Evolutionary conservation across 345 rosid species (phyloP), one percentile per base, ranked within the genome.

Genomic region (Raphanus sativus): DNA sequence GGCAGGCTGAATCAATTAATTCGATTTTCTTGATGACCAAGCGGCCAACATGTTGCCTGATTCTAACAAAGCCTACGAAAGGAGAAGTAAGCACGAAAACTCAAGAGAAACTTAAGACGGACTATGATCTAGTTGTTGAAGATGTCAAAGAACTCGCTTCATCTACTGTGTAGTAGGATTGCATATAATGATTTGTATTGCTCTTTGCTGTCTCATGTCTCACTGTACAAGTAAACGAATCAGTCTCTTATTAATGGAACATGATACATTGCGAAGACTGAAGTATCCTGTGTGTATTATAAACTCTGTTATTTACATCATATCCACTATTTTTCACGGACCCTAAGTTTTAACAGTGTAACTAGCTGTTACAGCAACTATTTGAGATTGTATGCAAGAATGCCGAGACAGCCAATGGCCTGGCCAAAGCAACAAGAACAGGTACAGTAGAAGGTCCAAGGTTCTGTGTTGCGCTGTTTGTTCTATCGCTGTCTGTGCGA

Each of bases 11-110:
- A n/a, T n/a, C n/a, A n/a, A n/a, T n/a, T n/a, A n/a, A n/a, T n/a
- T n/a, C n/a, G n/a, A n/a, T n/a, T n/a, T n/a, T n/a, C n/a, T n/a
- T n/a, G n/a, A n/a, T n/a, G n/a, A n/a, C n/a, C n/a, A n/a, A n/a
- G n/a, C n/a, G n/a, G n/a, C n/a, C n/a, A n/a, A n/a, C n/a, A n/a
- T n/a, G n/a, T n/a, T n/a, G n/a, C n/a, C 40, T 34, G 29, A 90
- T 93, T 60, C 76, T 78, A 69, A 84, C 90, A 17, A 86, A 89
- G 81, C 98, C 98, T 5, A 61, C 75, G 0, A 91, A 93, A 86
- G 98, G 96, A 5, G 97, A 91, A 74, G 12, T 89, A 65, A 76
- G 74, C 50, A 76, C 36, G 25, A 32, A 62, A 62, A 3, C 85
- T 58, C 86, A 89, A 73, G 92, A 88, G 17, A 89, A 89, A 78